Base-by-base conservation (phyloP, 805 yeast genomes). In the Saccharomycopsis selenospora region DNA sequence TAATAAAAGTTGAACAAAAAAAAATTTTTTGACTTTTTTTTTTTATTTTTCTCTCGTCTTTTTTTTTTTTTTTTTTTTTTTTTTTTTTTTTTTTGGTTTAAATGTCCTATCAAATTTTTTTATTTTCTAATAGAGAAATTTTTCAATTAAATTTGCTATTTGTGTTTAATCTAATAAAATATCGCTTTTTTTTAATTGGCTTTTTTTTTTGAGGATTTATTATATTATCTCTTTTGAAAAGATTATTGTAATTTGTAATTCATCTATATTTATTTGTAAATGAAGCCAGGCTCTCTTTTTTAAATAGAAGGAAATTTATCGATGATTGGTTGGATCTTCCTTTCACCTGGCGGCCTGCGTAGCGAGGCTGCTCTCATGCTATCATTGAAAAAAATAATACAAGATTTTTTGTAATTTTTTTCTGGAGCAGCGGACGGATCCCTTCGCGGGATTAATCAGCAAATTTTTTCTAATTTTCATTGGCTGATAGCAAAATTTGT, bases 391-490 rank as follows among this genome's bases (percentile, higher is more conserved):
- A 44, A 44, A 43, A 28, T 13, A 43, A 36, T 7, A 36, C 24
- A 41, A 38, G 24, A 23, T 40, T 40, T 29, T 40, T 10, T 36
- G n/a, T 26, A 36, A 26, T 22, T n/a, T 17, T 10, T 26, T 17
- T n/a, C 10, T 20, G 17, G 24, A 27, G 33, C 25, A 30, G 23
- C 17, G 48, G 26, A 40, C 48, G 48, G 48, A 27, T 38, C 48
- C 48, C 27, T 26, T 17, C 22, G 14, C 48, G 48, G 48, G 45
- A 40, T 36, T 41, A 30, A 22, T 42, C 49, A 41, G 30, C 40
- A 24, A 23, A 25, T 46, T 46, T 46, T 46, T 40, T 18, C 20
- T n/a, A 25, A 4, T 22, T 40, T 14, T 45, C 13, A 45, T 45
- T 45, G 48, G 48, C 40, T 27, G 26, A 24, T 18, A 27, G 23